A percentile compares a stretch with the other conserved stretches of the same genome.
These are phyloP conservation scores for Trichophyton rubrum DNA, from an alignment of 2,329 filamentous ascomycete species.

Conservation along the genomic window DNA sequence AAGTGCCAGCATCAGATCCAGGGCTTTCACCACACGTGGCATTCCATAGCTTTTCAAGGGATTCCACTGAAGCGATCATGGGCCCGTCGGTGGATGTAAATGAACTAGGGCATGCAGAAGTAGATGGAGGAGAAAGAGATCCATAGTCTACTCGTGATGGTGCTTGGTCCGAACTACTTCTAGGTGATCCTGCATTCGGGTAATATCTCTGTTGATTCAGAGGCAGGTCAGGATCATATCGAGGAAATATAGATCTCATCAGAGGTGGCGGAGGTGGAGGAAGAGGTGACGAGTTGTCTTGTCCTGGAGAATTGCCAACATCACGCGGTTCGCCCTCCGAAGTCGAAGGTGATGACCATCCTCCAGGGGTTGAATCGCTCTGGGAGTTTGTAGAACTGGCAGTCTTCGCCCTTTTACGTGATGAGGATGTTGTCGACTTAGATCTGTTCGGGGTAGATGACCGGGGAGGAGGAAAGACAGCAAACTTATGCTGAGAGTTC, in stretches of 20 bases:
- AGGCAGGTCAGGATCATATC: constrained; percentile 29
- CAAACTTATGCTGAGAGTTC: constrained; percentile 10
- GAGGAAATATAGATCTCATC: constrained; percentile 37
- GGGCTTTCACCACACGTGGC: constrained; percentile 34
- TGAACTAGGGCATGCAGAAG: not conserved
- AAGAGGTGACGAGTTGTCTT: not conserved
- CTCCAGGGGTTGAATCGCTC: not conserved
- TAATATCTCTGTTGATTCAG: constrained; percentile 28
- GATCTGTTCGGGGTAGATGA: constrained; percentile 7
- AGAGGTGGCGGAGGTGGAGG: constrained; percentile 21
- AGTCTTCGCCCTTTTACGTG: not conserved
- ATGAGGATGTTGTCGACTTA: constrained; percentile 2
- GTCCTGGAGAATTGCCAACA: not conserved
- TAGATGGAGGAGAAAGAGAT: constrained; percentile 12
- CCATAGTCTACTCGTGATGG: constrained; percentile 11
- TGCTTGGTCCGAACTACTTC: not conserved
- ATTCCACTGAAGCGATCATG: constrained; percentile 28
- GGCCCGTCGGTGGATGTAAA: not conserved
- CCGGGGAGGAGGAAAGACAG: constrained; percentile 2
- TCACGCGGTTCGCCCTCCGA: not conserved
- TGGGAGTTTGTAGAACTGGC: not conserved
- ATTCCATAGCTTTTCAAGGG: constrained; percentile 34
- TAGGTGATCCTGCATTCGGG: constrained; percentile 15
- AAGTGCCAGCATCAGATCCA: constrained; percentile 21
- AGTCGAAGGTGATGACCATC: constrained; percentile 1